Conservation (phyloP, 768 basidiomycete genomes). For the Hypsizygus marmoreus region DNA sequence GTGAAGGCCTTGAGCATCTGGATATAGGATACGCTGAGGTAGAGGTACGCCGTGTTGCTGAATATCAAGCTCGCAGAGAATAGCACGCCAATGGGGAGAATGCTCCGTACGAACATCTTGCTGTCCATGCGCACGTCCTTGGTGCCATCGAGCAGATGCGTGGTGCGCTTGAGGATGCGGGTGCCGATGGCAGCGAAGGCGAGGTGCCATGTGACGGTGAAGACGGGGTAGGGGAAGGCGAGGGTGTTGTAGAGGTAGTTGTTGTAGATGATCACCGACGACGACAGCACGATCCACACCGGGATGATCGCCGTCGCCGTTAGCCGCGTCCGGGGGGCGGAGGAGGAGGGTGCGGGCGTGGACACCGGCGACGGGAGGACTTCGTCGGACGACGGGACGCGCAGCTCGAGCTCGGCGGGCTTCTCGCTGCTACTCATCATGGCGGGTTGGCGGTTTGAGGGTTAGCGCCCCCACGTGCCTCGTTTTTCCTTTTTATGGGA, state of each 20-base stretch:
- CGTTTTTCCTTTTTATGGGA: neutral
- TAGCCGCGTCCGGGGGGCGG: slow-evolving; percentile 48
- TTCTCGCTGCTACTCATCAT: too few species aligned
- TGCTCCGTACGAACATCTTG: slow-evolving; percentile 78
- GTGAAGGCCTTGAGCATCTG: slow-evolving; percentile 98
- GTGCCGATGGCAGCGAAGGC: slow-evolving; percentile 82
- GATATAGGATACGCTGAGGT: slow-evolving; percentile 91
- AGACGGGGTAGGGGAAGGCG: slow-evolving; percentile 88
- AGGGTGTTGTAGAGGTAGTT: slow-evolving; percentile 85
- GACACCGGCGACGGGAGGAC: slow-evolving; percentile 42
- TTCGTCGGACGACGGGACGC: slow-evolving; percentile 9
- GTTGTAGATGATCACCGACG: slow-evolving; percentile 95
- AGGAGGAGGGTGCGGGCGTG: slow-evolving; percentile 52
- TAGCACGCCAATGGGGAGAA: slow-evolving; percentile 90
- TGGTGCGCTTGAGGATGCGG: slow-evolving; percentile 80
- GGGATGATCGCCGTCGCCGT: slow-evolving; percentile 79
- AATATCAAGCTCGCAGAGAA: slow-evolving; percentile 91
- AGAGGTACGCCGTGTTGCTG: slow-evolving; percentile 91
- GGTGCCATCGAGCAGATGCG: slow-evolving; percentile 73
- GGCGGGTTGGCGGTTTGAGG: too few species aligned
- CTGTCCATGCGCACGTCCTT: slow-evolving; percentile 80
- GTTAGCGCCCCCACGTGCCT: too few species aligned
- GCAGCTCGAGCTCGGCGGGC: slow-evolving; percentile 12
- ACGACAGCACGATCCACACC: slow-evolving; percentile 89
- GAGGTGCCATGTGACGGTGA: slow-evolving; percentile 89